phyloP scores from a whole-genome alignment of 257 asterid genomes.

The Datura wrightii region DNA sequence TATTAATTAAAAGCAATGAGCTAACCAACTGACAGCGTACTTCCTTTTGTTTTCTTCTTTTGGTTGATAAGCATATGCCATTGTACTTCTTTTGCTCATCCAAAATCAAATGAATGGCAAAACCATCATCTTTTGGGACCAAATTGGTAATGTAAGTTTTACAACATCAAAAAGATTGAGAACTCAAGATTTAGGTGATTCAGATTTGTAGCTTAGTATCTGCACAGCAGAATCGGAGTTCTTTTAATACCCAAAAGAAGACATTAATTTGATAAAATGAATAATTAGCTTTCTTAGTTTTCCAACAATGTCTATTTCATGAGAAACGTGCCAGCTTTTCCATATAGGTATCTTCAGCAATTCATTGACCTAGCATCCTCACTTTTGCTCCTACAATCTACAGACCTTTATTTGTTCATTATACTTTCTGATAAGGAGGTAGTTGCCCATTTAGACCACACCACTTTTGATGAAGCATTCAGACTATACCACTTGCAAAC shows the following conservation, averaged over 20 bases:
- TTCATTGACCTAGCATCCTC: slow-evolving; percentile 9
- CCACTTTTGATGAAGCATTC: slow-evolving; percentile 6
- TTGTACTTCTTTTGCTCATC: slow-evolving; percentile 16
- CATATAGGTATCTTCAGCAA: neutral
- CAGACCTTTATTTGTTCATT: neutral
- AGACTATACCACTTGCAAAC: neutral
- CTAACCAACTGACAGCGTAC: neutral
- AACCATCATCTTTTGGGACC: neutral
- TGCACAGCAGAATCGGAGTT: neutral
- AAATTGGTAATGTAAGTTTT: slow-evolving; percentile 16
- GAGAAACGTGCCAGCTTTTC: slow-evolving; percentile 12
- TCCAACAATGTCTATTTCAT: neutral
- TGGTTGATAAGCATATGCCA: neutral
- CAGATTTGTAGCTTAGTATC: slow-evolving; percentile 1
- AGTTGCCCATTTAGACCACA: neutral
- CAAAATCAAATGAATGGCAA: slow-evolving; percentile 6
- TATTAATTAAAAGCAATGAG: slow-evolving; percentile 10
- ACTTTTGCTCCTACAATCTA: neutral
- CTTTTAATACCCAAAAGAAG: neutral
- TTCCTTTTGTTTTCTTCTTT: neutral
- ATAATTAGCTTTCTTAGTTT: neutral
- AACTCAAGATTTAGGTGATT: slow-evolving; percentile 23
- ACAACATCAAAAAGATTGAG: neutral
- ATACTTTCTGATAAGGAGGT: neutral
- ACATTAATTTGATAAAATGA: neutral